These are phyloP conservation scores for Yamadazyma tumulicola DNA, from an alignment of 805 yeast species.

Conservation along the genomic window DNA sequence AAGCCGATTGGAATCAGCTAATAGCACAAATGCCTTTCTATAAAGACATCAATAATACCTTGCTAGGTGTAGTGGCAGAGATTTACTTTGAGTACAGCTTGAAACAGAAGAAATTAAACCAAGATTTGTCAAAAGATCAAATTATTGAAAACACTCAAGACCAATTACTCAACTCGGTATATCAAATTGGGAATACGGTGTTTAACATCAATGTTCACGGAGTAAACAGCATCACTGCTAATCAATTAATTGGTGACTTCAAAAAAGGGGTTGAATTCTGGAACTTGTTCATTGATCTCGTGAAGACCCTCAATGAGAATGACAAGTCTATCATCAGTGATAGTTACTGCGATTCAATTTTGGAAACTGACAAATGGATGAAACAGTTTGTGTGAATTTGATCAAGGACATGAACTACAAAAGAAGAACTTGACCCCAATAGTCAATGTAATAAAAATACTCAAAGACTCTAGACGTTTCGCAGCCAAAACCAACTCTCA, in stretches of 20 bases:
- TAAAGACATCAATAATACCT: conserved; percentile 52
- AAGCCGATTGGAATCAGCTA: conserved; percentile 56
- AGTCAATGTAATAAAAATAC: too few species aligned
- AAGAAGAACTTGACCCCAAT: neutral
- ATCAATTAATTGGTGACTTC: conserved; percentile 30
- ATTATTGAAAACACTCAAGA: conserved; percentile 24
- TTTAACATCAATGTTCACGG: conserved; percentile 42
- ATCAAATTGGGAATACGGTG: conserved; percentile 35
- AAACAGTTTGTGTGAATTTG: conserved; percentile 20
- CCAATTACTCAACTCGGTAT: conserved; percentile 33
- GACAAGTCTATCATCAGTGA: conserved; percentile 26
- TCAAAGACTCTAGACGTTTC: too few species aligned
- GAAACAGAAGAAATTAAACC: conserved; percentile 22
- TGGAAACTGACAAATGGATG: conserved; percentile 30
- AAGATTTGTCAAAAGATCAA: conserved; percentile 21
- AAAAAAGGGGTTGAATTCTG: conserved; percentile 32
- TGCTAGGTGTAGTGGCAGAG: conserved; percentile 59
- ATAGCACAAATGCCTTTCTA: conserved; percentile 61
- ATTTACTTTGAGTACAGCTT: conserved; percentile 46
- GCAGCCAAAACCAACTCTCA: neutral
- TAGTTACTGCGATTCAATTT: conserved; percentile 19
- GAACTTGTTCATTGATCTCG: conserved; percentile 28
- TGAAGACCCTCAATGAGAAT: conserved; percentile 21
- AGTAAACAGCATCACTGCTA: conserved; percentile 33
- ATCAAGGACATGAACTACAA: neutral